Evolutionary conservation across 2,329 filamentous ascomycete genomes (phyloP).

Genomic region (Aureobasidium sp.): DNA sequence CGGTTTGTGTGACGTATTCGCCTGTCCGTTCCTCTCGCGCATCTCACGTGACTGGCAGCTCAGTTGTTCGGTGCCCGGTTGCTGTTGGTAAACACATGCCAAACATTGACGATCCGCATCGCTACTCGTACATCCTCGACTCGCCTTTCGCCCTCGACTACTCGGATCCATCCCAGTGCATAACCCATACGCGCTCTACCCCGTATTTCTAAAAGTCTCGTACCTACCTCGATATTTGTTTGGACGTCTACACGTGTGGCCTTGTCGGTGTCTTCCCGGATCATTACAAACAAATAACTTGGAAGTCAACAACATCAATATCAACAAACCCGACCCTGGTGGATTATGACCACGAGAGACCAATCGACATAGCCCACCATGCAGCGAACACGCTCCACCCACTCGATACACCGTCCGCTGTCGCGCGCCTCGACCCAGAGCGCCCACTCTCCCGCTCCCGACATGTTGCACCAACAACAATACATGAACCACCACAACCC

Average conservation of each 20-base stretch:
- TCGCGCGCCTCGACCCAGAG: slow-evolving; percentile 16
- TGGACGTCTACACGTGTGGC: slow-evolving; percentile 1
- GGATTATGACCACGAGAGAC: slow-evolving; percentile 4
- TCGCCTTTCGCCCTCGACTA: not conserved
- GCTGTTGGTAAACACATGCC: not conserved
- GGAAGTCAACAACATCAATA: slow-evolving; percentile 10
- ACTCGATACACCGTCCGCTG: slow-evolving; percentile 15
- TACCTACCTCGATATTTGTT: not conserved
- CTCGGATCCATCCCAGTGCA: not conserved
- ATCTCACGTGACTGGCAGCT: not conserved
- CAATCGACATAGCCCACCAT: slow-evolving; percentile 14
- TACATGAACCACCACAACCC: slow-evolving; percentile 13
- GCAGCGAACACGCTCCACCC: slow-evolving; percentile 16
- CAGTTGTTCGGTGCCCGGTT: not conserved
- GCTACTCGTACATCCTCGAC: slow-evolving; percentile 2
- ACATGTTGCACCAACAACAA: slow-evolving; percentile 16
- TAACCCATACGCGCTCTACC: not conserved
- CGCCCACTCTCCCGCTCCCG: slow-evolving; percentile 16
- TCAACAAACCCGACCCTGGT: slow-evolving; percentile 7
- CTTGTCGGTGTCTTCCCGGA: slow-evolving; percentile 7
- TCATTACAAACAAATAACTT: slow-evolving; percentile 11
- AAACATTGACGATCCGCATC: not conserved
- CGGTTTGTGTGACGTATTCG: not conserved
- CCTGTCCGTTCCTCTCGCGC: not conserved
- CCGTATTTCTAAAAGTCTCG: not conserved